These are phyloP conservation scores for Kodamaea kaohsiungensis DNA, from an alignment of 805 yeast species.

Conservation along the genomic window DNA sequence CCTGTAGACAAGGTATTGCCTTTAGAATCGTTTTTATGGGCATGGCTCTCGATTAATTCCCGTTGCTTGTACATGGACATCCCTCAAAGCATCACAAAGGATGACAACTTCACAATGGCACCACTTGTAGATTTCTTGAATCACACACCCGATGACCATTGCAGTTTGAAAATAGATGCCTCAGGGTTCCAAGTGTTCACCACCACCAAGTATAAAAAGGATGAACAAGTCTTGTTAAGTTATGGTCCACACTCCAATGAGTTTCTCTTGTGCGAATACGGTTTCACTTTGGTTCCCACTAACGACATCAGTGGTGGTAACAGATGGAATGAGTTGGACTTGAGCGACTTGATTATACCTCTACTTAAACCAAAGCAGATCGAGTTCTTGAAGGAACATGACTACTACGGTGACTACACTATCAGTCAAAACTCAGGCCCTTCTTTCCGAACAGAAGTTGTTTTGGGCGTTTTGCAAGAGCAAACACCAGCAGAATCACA, in stretches of 20 bases:
- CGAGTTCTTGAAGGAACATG: slow-evolving; percentile 48
- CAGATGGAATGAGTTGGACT: slow-evolving; percentile 70
- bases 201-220: slow-evolving; percentile 25
- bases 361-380: slow-evolving; percentile 38
- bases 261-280: slow-evolving; percentile 82
- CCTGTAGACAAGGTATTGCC: neutral
- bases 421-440: slow-evolving; percentile 48
- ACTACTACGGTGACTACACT: slow-evolving; percentile 77
- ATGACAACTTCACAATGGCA: slow-evolving; percentile 82
- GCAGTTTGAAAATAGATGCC: slow-evolving; percentile 47
- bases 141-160: slow-evolving; percentile 59
- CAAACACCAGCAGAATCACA: slow-evolving; percentile 28
- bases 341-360: slow-evolving; percentile 45
- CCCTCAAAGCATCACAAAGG: slow-evolving; percentile 50
- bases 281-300: slow-evolving; percentile 54
- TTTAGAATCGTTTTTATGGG: slow-evolving; percentile 43
- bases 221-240: slow-evolving; percentile 66
- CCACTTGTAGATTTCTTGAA: slow-evolving; percentile 90
- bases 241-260: slow-evolving; percentile 92
- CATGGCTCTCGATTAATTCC: slow-evolving; percentile 88
- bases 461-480: slow-evolving; percentile 59
- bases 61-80: slow-evolving; percentile 83
- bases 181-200: slow-evolving; percentile 55
- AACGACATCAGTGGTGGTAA: slow-evolving; percentile 34
- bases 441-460: slow-evolving; percentile 77